Evolutionary conservation across 768 basidiomycete genomes (phyloP).

Genomic region (Porphyrellus cyaneotinctus): DNA sequence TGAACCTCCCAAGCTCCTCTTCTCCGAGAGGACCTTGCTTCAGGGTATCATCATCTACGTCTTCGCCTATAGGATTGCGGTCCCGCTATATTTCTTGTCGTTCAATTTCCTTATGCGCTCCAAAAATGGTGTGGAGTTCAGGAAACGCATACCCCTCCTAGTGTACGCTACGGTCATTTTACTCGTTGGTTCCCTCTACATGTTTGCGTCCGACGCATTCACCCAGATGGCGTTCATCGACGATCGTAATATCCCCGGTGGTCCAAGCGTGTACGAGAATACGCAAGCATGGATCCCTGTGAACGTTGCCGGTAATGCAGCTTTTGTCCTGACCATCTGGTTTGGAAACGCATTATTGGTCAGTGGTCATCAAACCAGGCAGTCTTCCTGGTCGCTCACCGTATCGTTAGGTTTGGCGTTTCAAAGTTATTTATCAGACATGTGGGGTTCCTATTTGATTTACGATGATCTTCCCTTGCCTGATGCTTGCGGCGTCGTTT

Average conservation of each 20-base stretch:
- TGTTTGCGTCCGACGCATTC: conserved; percentile 16
- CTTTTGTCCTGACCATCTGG: conserved; percentile 11
- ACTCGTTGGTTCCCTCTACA: conserved; percentile 14
- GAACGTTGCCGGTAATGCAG: conserved; percentile 7
- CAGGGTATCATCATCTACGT: conserved; percentile 8
- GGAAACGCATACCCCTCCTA: not conserved
- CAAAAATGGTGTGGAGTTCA: conserved; percentile 1
- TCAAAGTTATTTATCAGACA: conserved; percentile 17
- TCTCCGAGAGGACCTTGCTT: conserved; percentile 21
- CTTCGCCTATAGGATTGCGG: conserved; percentile 4
- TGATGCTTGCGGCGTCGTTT: conserved; percentile 5
- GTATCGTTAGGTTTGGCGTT: conserved; percentile 11
- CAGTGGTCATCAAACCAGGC: not conserved
- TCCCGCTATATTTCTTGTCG: conserved; percentile 7
- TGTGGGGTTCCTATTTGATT: conserved; percentile 4
- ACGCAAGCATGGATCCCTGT: conserved; percentile 20
- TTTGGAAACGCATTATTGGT: conserved; percentile 21
- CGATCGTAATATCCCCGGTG: conserved; percentile 30
- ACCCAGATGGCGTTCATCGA: conserved; percentile 31
- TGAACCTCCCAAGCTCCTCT: conserved; percentile 9
- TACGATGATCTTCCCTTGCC: conserved; percentile 5
- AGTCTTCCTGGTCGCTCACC: not conserved
- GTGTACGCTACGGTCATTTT: conserved; percentile 6
- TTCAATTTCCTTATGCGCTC: conserved; percentile 6
- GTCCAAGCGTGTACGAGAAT: conserved; percentile 25